Conservation (phyloP, 805 yeast species). For the Candida taoyuanica region DNA sequence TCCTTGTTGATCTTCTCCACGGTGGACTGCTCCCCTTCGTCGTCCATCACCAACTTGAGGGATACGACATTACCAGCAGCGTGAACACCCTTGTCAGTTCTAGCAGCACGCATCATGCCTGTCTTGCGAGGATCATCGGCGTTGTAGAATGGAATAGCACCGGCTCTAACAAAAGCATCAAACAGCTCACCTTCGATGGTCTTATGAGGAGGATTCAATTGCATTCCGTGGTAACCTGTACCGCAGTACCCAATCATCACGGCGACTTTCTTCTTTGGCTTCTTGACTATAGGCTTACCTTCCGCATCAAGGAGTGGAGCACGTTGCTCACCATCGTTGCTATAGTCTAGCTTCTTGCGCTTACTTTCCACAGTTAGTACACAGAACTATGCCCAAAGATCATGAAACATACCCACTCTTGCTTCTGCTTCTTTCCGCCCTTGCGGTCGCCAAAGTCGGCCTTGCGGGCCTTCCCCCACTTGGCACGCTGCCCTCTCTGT, state of each 20-base stretch:
- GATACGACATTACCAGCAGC: constrained; percentile 94
- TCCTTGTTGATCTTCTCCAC: constrained; percentile 59
- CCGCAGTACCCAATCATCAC: constrained; percentile 93
- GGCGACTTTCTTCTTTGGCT: constrained; percentile 89
- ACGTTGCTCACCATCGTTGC: constrained; percentile 15
- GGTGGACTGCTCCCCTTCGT: constrained; percentile 39
- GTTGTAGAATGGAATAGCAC: constrained; percentile 83
- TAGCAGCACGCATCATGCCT: constrained; percentile 82
- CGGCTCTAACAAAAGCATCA: constrained; percentile 77
- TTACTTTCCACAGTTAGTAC: constrained; percentile 13
- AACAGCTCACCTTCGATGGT: constrained; percentile 91
- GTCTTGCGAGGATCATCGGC: constrained; percentile 83
- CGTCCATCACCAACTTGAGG: constrained; percentile 78
- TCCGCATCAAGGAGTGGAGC: constrained; percentile 45
- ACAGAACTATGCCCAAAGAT: neutral
- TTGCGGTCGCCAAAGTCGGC: constrained; percentile 20
- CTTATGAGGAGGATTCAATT: constrained; percentile 77
- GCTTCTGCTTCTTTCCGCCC: constrained; percentile 22
- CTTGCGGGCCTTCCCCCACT: constrained; percentile 28
- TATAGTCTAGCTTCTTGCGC: constrained; percentile 16
- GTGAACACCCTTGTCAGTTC: constrained; percentile 95
- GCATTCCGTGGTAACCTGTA: constrained; percentile 96
- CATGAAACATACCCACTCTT: constrained; percentile 26
- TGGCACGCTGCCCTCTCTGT: constrained; percentile 39
- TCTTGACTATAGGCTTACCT: constrained; percentile 58